A percentile compares a stretch with the other conserved stretches of the same genome.
These are phyloP conservation scores for Polygonum maritimum DNA, from an alignment of 148 eudicot genomes.

Conservation along the genomic window DNA sequence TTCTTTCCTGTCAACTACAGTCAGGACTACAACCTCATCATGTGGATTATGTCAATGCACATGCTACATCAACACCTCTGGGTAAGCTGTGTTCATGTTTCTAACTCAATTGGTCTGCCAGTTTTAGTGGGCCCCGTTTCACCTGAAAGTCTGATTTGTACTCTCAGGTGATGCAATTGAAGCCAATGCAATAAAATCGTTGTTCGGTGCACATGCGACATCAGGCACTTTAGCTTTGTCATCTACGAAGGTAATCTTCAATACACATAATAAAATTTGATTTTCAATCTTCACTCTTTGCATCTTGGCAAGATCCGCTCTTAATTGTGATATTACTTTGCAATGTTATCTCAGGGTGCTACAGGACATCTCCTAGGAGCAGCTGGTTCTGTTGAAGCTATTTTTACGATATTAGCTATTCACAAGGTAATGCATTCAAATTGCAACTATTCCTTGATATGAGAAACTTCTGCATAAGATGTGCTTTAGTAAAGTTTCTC, in stretches of 20 bases:
- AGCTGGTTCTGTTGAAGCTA: constrained; percentile 96
- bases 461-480: not conserved
- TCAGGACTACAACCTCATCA: constrained; percentile 65
- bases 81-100: constrained; percentile 31
- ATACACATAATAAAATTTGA: not conserved
- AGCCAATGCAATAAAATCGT: constrained; percentile 68
- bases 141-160: not conserved
- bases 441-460: not conserved
- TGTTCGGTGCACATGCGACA: constrained; percentile 69
- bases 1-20: constrained; percentile 30
- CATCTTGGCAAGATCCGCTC: not conserved
- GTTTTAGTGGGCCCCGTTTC: not conserved
- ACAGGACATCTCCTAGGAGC: constrained; percentile 96
- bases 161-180: constrained; percentile 70
- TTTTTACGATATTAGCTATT: constrained; percentile 66
- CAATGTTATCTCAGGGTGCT: constrained; percentile 54
- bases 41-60: constrained; percentile 91
- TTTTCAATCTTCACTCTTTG: not conserved
- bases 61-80: constrained; percentile 96
- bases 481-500: not conserved
- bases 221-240: constrained; percentile 80
- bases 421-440: constrained; percentile 40
- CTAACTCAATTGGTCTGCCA: not conserved
- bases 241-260: constrained; percentile 75
- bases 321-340: not conserved